phyloP scores from a whole-genome alignment of 371 early-diverging fungal genomes.

The Mortierella sp. region DNA sequence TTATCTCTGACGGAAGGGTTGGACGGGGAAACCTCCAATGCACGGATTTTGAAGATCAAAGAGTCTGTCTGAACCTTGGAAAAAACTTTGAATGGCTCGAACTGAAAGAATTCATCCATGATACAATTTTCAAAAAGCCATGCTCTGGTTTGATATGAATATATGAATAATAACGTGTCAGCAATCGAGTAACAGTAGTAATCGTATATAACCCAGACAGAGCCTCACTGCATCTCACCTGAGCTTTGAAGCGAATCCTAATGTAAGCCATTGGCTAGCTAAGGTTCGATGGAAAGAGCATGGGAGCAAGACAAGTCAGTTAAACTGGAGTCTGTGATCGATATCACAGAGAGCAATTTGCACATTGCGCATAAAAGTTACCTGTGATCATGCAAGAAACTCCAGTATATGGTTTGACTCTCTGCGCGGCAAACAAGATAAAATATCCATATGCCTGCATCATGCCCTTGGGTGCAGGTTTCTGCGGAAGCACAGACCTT shows the following conservation, averaged over 20 bases:
- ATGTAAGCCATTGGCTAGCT: slow-evolving; percentile 75
- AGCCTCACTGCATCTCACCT: slow-evolving; percentile 6
- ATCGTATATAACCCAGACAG: no score
- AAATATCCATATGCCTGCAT: slow-evolving; percentile 72
- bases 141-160: slow-evolving; percentile 41
- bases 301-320: background rate
- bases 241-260: slow-evolving; percentile 72
- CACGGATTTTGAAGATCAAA: slow-evolving; percentile 65
- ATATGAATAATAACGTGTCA: background rate
- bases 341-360: no score
- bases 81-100: slow-evolving; percentile 78
- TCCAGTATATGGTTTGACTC: slow-evolving; percentile 61
- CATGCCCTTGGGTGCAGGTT: slow-evolving; percentile 42
- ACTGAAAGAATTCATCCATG: slow-evolving; percentile 69
- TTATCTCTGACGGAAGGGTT: background rate
- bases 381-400: slow-evolving; percentile 67
- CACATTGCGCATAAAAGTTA: slow-evolving; percentile 1
- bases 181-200: no score
- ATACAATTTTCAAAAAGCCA: slow-evolving; percentile 72
- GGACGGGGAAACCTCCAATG: background rate
- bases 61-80: slow-evolving; percentile 76
- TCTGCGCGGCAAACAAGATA: slow-evolving; percentile 69
- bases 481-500: background rate
- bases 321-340: no score
- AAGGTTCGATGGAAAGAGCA: slow-evolving; percentile 27